Conservation (phyloP, 129 eudicot genomes). For the Saussurea involucrata region DNA sequence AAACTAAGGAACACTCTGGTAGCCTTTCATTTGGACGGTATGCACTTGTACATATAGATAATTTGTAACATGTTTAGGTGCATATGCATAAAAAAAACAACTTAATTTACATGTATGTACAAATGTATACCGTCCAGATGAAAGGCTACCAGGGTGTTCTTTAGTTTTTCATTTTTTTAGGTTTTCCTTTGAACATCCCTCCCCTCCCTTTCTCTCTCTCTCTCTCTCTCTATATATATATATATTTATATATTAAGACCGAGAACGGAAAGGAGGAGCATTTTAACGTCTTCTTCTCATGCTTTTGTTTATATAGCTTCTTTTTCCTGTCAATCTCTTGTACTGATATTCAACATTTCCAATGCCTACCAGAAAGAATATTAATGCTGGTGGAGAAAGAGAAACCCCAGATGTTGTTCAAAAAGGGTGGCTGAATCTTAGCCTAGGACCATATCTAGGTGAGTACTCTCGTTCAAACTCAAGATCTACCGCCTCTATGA, state of each 20-base stretch:
- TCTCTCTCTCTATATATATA: too few species aligned
- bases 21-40: too few species aligned
- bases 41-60: too few species aligned
- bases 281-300: not conserved
- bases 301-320: not conserved
- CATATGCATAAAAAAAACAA: too few species aligned
- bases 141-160: too few species aligned
- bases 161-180: too few species aligned
- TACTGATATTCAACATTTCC: not conserved
- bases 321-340: not conserved
- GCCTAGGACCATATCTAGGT: constrained; percentile 33
- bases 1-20: too few species aligned
- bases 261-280: not conserved
- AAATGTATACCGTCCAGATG: too few species aligned
- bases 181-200: too few species aligned
- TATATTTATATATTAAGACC: not conserved
- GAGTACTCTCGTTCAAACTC: constrained; percentile 29
- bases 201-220: too few species aligned
- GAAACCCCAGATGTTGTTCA: constrained; percentile 2
- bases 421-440: constrained; percentile 56
- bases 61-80: too few species aligned
- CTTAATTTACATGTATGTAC: too few species aligned
- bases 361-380: constrained; percentile 29
- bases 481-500: constrained; percentile 24
- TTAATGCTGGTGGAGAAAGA: not conserved